phyloP scores from a whole-genome alignment of 306 rosid species.

The Calophaca sinica region DNA sequence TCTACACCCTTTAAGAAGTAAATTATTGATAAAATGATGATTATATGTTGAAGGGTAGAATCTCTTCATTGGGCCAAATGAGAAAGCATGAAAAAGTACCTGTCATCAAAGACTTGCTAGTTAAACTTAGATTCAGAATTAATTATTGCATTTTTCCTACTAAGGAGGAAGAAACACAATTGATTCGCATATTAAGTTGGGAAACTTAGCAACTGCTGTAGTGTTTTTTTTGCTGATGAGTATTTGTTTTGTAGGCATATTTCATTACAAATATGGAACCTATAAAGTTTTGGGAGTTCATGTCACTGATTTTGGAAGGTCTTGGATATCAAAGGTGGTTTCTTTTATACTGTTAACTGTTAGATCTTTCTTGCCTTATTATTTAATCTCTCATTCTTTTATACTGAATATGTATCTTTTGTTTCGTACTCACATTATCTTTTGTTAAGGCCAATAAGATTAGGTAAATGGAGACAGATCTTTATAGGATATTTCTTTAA shows the following conservation, averaged over 20 bases:
- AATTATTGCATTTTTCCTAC: conserved; percentile 29
- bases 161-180: background rate
- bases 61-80: conserved; percentile 26
- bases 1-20: conserved; percentile 28
- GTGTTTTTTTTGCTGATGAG: conserved; percentile 36
- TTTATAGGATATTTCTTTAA: too few relatives aligned
- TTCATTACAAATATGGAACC: conserved; percentile 94
- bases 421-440: too few relatives aligned
- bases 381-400: conserved; percentile 1
- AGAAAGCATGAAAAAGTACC: conserved; percentile 32
- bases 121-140: conserved; percentile 11
- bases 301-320: conserved; percentile 80
- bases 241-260: conserved; percentile 78
- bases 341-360: conserved; percentile 16
- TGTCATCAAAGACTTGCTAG: conserved; percentile 11
- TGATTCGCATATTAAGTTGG: conserved; percentile 27
- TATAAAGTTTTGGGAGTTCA: conserved; percentile 93
- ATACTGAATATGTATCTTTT: too few relatives aligned
- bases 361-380: conserved; percentile 33
- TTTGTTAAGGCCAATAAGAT: too few relatives aligned
- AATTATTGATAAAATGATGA: conserved; percentile 32
- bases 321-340: conserved; percentile 90
- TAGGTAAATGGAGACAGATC: too few relatives aligned
- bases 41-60: conserved; percentile 31
- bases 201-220: conserved; percentile 23